phyloP scores from a whole-genome alignment of 2,329 filamentous ascomycete genomes.

The Nemania sp. region DNA sequence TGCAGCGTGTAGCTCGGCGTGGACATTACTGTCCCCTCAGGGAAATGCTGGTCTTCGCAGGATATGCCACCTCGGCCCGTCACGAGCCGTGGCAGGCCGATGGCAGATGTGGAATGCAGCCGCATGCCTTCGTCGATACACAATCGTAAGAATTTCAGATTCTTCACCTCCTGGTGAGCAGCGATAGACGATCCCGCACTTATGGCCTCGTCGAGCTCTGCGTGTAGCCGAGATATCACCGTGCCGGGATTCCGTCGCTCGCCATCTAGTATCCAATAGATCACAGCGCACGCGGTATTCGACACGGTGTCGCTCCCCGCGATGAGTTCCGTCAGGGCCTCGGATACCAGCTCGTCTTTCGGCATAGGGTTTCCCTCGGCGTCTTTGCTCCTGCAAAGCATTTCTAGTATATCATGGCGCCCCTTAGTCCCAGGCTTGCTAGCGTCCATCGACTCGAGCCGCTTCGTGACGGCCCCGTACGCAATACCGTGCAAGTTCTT shows the following conservation, averaged over 20 bases:
- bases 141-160: slow-evolving; percentile 17
- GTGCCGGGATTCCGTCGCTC: slow-evolving; percentile 17
- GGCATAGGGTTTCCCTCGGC: slow-evolving; percentile 17
- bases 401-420: slow-evolving; percentile 21
- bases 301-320: slow-evolving; percentile 24
- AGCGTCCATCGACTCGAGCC: slow-evolving; percentile 1
- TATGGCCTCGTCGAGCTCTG: slow-evolving; percentile 19
- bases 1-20: slow-evolving; percentile 23
- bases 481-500: slow-evolving; percentile 18
- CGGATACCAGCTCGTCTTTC: slow-evolving; percentile 15
- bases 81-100: slow-evolving; percentile 21
- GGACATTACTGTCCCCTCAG: slow-evolving; percentile 19
- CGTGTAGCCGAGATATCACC: slow-evolving; percentile 13
- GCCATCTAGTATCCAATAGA: slow-evolving; percentile 25
- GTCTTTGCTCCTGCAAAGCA: slow-evolving; percentile 21
- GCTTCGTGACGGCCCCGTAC: slow-evolving; percentile 13
- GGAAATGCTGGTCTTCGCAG: slow-evolving; percentile 19
- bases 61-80: slow-evolving; percentile 5
- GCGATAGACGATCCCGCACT: slow-evolving; percentile 6
- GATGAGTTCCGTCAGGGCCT: slow-evolving; percentile 20
- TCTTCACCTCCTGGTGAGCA: slow-evolving; percentile 17
- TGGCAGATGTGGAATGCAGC: slow-evolving; percentile 18
- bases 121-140: slow-evolving; percentile 25
- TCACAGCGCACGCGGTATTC: slow-evolving; percentile 13
- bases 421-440: not conserved